Base-by-base conservation (phyloP, 2,329 filamentous ascomycete species). In the Phialophora expanda region DNA sequence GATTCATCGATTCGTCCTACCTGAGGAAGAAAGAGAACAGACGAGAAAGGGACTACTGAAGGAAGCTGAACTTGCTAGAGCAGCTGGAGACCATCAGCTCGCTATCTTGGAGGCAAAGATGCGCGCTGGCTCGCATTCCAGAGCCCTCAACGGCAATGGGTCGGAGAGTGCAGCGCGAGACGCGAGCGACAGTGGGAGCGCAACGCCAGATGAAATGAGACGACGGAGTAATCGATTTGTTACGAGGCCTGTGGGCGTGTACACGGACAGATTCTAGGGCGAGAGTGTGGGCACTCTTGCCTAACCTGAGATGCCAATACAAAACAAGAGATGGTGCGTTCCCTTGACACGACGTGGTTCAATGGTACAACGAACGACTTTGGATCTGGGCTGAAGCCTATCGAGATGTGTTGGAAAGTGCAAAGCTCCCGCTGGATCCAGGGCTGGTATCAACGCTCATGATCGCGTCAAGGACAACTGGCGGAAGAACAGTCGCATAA, bases 1-100 rank as follows among this genome's bases (percentile, higher is more conserved):
- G 0, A 85, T 98, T 3, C 91, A 97, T 77, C 89, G 94, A 0
- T 97, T 97, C 73, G 79, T 97, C 5, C 85, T 88, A 26, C 83
- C 87, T 0, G 85, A 89, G 2, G 89, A 93, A 62, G 91, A 94
- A 56, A 76, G 81, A 82, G 50, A 82, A 75, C 66, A 66, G 24
- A 69, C 66, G 3, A 46, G 71, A 26, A 69, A 68, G 30, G 71
- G 71, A 4, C 57, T 73, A 12, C 56, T 73, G 24, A 69, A 64
- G 48, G 66, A 69, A 56, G 71, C 71, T 2, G 71, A 73, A 53
- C 20, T 64, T 20, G 71, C 70, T 12, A 63, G 70, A 53, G 65
- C 66, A 46, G 68, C 66, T 51, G 71, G 71, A 17, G 69, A 70
- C 24, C 64, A 65, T 50, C 62, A 58, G 4, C 50, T 69, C 22